Base-by-base conservation (phyloP, 495 filamentous ascomycete species). In the Penicillium coffeae region DNA sequence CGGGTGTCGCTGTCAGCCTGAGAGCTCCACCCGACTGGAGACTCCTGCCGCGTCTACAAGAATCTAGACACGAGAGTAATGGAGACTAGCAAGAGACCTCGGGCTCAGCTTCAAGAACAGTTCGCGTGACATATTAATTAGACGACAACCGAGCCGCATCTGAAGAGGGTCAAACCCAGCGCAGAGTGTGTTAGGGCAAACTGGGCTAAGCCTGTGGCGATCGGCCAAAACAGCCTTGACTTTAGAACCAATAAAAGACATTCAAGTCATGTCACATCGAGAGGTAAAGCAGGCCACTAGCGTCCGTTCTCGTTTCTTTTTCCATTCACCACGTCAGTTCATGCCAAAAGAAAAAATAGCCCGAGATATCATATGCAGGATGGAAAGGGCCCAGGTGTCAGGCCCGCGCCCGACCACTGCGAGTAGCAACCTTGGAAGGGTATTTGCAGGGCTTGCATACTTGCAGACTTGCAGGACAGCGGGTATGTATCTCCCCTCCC, bases 121-220 rank as follows among this genome's bases (percentile, higher is more conserved):
- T n/a, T n/a, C n/a, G n/a, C n/a, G n/a, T n/a, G n/a, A n/a, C n/a
- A n/a, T n/a, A n/a, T n/a, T n/a, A 47, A 21, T 33, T 54, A 55
- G 30, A 39, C 52, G 52, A 55, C 34, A 47, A 35, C 38, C 52
- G 52, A 55, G 52, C 52, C 47, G 52, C 52, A 50, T 43, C 19
- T 30, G 15, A 54, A n/a, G n/a, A n/a, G n/a, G n/a, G n/a, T n/a
- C n/a, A n/a, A n/a, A n/a, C n/a, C n/a, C n/a, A n/a, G n/a, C n/a
- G n/a, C n/a, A n/a, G n/a, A n/a, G n/a, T n/a, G n/a, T n/a, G n/a
- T n/a, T n/a, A n/a, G n/a, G n/a, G n/a, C n/a, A n/a, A n/a, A n/a
- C n/a, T n/a, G n/a, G n/a, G n/a, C n/a, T n/a, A n/a, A n/a, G n/a
- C n/a, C n/a, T n/a, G n/a, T 22, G 25, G 38, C 39, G 39, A 42